Base-by-base conservation (phyloP, 2,329 filamentous ascomycete genomes). In the Neopestalotiopsis sp. region DNA sequence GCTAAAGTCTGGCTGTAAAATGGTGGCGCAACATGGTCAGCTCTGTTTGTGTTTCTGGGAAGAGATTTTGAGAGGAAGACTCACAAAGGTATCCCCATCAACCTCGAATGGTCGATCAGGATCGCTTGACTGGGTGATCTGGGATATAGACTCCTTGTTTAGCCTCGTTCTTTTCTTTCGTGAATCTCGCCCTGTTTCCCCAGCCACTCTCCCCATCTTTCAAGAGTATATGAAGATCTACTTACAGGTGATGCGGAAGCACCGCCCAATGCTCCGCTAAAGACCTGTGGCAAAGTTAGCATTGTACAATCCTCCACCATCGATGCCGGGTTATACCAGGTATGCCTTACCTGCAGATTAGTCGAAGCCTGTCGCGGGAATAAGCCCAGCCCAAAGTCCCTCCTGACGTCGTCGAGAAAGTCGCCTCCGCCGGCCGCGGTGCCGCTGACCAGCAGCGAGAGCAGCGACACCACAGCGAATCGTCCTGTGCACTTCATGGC, bases 71-170 rank as follows among this genome's bases (percentile, higher is more conserved):
- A 45, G 49, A 57, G 17, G 42, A 56, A 28, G 17, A 32, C 82
- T 66, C 72, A 84, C 82, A 72, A 86, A 86, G 1, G 82, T 84
- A 68, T 83, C 78, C 17, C 81, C 83, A 52, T 80, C 75, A 3
- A 85, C 82, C 65, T 78, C 77, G 69, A 83, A 86, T 2, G 82
- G 84, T 56, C 81, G 75, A 20, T 79, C 71, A 4, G 77, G 69
- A 71, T 85, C 75, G n/a, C 73, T 75, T 1, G 81, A 83, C 66
- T 82, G 78, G 12, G 78, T 78, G 68, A 85, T 83, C 79, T 82
- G 67, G 40, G 5, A 38, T 10, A 3, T 13, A 32, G 28, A 24
- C 3, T 28, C 24, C 30, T 32, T 10, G 5, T 17, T n/a, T 56
- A 69, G 69, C n/a, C 60, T 20, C 32, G 13, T 12, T n/a, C 20